Base-by-base conservation (phyloP, 257 asterid species). In the Knoxia roxburghii region DNA sequence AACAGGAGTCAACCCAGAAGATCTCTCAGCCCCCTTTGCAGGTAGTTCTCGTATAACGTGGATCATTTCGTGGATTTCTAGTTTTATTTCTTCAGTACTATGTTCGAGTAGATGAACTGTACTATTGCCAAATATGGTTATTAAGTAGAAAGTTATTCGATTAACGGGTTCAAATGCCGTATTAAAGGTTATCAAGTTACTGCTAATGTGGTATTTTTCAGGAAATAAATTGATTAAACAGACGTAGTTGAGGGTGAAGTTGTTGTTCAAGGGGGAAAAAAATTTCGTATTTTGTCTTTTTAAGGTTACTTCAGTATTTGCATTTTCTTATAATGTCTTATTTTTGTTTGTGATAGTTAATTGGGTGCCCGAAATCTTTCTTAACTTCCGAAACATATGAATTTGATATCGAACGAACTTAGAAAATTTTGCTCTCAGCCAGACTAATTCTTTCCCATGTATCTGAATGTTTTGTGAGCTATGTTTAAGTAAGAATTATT, bases 21-120 rank as follows among this genome's bases (percentile, higher is more conserved):
- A 18, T 73, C n/a, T 69, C 88, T 64, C 81, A 74, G 40, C 90
- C 90, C 26, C 87, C 92, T 43, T 68, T 80, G 51, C 96, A 89
- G 95, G 96, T 89, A 50, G 13, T 21, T 66, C 12, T 41, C 33
- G 15, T 21, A 15, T 0, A 24, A 8, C 23, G 39, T 53, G 41
- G 49, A 53, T 11, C 76, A 72, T 32, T 67, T 58, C 56, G 54
- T 59, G 14, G 3, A 49, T 77, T 39, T 39, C 5, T 23, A 18
- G 14, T 14, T 27, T 15, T 17, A 1, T 13, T 27, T n/a, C 23
- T 14, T 56, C 1, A 18, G 26, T n/a, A n/a, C n/a, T n/a, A n/a
- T n/a, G n/a, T n/a, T n/a, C n/a, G n/a, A n/a, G n/a, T n/a, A n/a
- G n/a, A 9, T 7, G 54, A 2, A 11, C 18, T 11, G 49, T 39